Percentiles rank a stretch among this genome's conserved stretches.
Evolutionary conservation across 1,139 yeast genomes (phyloP).

Genomic region (Lodderomyces theae): DNA sequence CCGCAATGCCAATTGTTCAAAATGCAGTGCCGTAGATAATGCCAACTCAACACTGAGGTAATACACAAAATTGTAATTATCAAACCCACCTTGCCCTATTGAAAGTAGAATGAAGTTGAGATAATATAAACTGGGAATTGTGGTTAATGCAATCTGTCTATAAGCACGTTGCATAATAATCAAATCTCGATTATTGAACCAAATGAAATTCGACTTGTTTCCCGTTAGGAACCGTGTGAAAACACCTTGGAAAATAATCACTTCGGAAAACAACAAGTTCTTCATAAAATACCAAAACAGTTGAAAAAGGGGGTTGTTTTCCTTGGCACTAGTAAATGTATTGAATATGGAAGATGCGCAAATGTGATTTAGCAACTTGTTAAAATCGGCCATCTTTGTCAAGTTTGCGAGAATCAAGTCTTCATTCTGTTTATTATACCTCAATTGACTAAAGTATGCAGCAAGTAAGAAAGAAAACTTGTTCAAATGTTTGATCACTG

Average conservation of each 20-base stretch:
- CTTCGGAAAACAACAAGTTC: conserved; percentile 46
- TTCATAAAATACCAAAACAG: conserved; percentile 43
- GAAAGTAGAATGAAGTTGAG: conserved; percentile 54
- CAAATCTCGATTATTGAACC: conserved; percentile 8
- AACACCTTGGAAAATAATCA: conserved; percentile 57
- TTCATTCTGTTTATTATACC: conserved; percentile 17
- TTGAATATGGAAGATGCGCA: conserved; percentile 26
- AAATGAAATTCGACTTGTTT: conserved; percentile 7
- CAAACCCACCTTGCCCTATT: conserved; percentile 72
- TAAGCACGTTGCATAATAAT: conserved; percentile 23
- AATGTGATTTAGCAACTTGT: conserved; percentile 23
- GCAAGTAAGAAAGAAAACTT: conserved; percentile 48
- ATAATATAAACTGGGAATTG: conserved; percentile 49
- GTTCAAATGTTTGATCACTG: conserved; percentile 51
- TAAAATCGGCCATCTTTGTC: conserved; percentile 25
- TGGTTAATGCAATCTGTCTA: conserved; percentile 30
- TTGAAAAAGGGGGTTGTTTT: conserved; percentile 17
- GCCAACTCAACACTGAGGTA: conserved; percentile 48
- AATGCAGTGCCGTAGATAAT: conserved; percentile 20
- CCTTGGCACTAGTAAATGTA: conserved; percentile 15
- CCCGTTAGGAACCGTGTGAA: conserved; percentile 35
- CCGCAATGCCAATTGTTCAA: conserved; percentile 38
- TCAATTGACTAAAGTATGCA: conserved; percentile 25
- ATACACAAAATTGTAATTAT: conserved; percentile 64
- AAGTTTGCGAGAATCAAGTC: conserved; percentile 22